Conservation (phyloP, 2,329 filamentous ascomycete species). For the Trichoderma atroviride region DNA sequence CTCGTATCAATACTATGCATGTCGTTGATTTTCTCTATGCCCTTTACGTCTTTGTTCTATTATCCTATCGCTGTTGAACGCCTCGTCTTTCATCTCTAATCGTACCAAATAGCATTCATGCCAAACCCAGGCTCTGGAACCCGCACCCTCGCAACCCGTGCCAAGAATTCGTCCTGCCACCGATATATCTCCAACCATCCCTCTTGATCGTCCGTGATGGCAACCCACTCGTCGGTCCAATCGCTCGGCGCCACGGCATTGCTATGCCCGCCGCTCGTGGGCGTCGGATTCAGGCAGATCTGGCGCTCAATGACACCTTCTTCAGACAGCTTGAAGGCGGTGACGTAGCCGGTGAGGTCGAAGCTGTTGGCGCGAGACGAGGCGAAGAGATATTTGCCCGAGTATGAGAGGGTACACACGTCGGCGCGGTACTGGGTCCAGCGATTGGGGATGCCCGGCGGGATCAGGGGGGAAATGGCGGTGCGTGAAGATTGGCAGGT, state of each 20-base stretch:
- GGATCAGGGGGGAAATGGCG: slow-evolving; percentile 79
- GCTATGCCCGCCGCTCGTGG: slow-evolving; percentile 83
- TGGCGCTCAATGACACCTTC: slow-evolving; percentile 75
- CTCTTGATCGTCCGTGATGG: slow-evolving; percentile 84
- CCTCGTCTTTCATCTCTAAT: slow-evolving; percentile 42
- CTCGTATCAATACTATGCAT: neutral
- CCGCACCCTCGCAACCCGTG: slow-evolving; percentile 73
- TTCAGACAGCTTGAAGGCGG: slow-evolving; percentile 72
- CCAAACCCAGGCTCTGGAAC: slow-evolving; percentile 88
- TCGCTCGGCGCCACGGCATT: slow-evolving; percentile 85
- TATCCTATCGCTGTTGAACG: neutral
- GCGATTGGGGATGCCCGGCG: slow-evolving; percentile 63
- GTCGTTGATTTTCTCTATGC: neutral
- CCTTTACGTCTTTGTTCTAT: neutral
- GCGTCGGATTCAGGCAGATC: slow-evolving; percentile 80
- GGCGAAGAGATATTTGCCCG: slow-evolving; percentile 77
- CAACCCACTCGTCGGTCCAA: slow-evolving; percentile 88
- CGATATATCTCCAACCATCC: slow-evolving; percentile 87
- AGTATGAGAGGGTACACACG: slow-evolving; percentile 73
- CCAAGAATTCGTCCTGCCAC: slow-evolving; percentile 80
- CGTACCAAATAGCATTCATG: slow-evolving; percentile 97
- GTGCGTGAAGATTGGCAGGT: slow-evolving; percentile 77
- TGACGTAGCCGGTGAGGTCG: slow-evolving; percentile 78
- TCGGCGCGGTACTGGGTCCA: slow-evolving; percentile 78
- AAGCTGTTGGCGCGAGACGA: slow-evolving; percentile 78